Percentiles rank a stretch among this genome's conserved stretches.
Evolutionary conservation across 2,329 filamentous ascomycete genomes (phyloP).

Genomic region (Verticillium klebahnii): DNA sequence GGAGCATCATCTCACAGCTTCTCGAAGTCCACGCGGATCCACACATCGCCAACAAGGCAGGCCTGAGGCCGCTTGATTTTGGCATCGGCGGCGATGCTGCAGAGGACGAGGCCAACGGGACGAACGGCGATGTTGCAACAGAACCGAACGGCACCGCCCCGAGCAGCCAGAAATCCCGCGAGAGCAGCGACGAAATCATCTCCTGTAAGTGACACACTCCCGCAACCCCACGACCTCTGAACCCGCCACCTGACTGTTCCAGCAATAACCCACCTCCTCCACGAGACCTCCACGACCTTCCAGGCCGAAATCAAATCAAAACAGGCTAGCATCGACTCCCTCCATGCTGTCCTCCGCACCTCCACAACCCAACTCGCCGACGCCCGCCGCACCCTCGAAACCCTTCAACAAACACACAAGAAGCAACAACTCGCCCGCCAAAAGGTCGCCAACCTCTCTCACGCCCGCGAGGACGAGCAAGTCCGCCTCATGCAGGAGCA

Average conservation of each 20-base stretch:
- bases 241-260: neutral
- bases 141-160: conserved; percentile 40
- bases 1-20: conserved; percentile 93
- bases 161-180: conserved; percentile 53
- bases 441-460: conserved; percentile 73
- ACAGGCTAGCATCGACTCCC: conserved; percentile 75
- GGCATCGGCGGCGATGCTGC: conserved; percentile 70
- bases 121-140: conserved; percentile 35
- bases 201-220: conserved; percentile 54
- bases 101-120: conserved; percentile 30
- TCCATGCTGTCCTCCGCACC: conserved; percentile 76
- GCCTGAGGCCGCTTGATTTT: conserved; percentile 87
- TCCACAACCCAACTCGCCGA: conserved; percentile 75
- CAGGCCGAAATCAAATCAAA: conserved; percentile 77
- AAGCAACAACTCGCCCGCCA: conserved; percentile 62
- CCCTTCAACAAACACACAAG: conserved; percentile 60
- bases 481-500: conserved; percentile 39
- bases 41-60: conserved; percentile 85
- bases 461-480: conserved; percentile 68
- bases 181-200: conserved; percentile 76
- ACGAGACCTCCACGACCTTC: conserved; percentile 74
- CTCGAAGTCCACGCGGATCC: conserved; percentile 92
- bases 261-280: conserved; percentile 81
- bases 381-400: conserved; percentile 68
- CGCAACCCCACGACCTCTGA: neutral